phyloP scores from a whole-genome alignment of 306 rosid species.

The Boehmeria nivea region DNA sequence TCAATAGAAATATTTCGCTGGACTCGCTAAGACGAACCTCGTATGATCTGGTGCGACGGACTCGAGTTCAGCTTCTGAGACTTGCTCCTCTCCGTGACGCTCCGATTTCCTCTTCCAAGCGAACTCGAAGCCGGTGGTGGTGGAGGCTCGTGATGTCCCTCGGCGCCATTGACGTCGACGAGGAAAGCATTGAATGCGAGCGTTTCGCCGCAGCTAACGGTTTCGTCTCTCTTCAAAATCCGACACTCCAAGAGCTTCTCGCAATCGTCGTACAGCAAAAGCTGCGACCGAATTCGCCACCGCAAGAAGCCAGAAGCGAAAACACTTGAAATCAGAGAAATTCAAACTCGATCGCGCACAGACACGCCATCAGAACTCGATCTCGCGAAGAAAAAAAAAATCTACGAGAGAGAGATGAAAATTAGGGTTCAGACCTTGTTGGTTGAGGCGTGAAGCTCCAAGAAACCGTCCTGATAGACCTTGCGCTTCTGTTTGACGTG shows the following conservation, averaged over 20 bases:
- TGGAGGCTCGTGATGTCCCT: constrained; percentile 31
- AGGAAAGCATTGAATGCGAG: constrained; percentile 41
- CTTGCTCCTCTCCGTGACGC: constrained; percentile 9
- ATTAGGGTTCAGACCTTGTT: constrained; percentile 49
- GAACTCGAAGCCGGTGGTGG: constrained; percentile 30
- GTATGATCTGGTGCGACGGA: constrained; percentile 73
- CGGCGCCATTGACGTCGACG: constrained; percentile 48
- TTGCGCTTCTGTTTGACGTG: constrained; percentile 76
- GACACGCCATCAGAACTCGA: too few species aligned
- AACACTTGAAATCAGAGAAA: too few species aligned
- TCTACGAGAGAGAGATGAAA: too few species aligned
- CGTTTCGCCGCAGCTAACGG: constrained; percentile 44
- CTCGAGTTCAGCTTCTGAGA: constrained; percentile 37
- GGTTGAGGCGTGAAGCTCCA: constrained; percentile 43
- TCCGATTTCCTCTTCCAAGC: constrained; percentile 18
- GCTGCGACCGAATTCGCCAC: constrained; percentile 40
- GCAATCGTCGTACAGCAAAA: constrained; percentile 58
- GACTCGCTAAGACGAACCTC: constrained; percentile 40
- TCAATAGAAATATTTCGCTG: background rate
- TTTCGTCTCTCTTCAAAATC: constrained; percentile 58
- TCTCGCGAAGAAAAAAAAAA: background rate
- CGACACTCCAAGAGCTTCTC: constrained; percentile 63
- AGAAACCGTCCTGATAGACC: constrained; percentile 74
- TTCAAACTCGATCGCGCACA: too few species aligned
- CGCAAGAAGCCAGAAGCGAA: too few species aligned